Conservation (phyloP, 768 basidiomycete species). For the Sarcodon sp. region DNA sequence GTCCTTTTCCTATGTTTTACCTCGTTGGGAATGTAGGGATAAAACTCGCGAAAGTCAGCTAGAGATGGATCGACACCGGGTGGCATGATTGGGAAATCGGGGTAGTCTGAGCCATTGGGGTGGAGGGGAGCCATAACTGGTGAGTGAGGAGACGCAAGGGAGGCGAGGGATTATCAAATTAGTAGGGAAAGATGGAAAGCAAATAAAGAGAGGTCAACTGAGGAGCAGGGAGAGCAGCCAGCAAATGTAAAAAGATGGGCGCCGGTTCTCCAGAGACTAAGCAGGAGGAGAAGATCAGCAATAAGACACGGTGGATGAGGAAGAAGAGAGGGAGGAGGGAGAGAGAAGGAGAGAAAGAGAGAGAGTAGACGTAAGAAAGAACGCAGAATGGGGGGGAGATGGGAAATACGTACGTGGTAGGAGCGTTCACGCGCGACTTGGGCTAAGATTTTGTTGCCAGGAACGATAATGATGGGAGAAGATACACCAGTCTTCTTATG, state of each 20-base stretch:
- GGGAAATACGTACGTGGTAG: background rate
- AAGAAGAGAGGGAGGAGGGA: background rate
- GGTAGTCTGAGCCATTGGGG: slow-evolving; percentile 4
- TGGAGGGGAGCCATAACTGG: background rate
- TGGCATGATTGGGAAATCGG: slow-evolving; percentile 25
- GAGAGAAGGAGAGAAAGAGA: slow-evolving; percentile 1
- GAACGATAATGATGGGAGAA: too few relatives aligned
- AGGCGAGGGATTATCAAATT: slow-evolving; percentile 17
- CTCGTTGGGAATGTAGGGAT: slow-evolving; percentile 82
- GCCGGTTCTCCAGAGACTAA: background rate
- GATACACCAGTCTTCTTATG: too few relatives aligned
- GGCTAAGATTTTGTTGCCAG: too few relatives aligned
- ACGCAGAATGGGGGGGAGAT: background rate
- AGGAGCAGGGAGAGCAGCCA: background rate
- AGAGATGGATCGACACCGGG: slow-evolving; percentile 49
- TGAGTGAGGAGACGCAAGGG: slow-evolving; percentile 9
- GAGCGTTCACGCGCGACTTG: too few relatives aligned
- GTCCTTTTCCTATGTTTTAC: slow-evolving; percentile 93
- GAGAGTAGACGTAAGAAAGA: slow-evolving; percentile 1
- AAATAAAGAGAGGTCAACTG: slow-evolving; percentile 1
- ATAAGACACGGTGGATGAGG: background rate
- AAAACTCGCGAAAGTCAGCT: slow-evolving; percentile 75
- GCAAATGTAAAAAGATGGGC: background rate
- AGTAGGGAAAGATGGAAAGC: slow-evolving; percentile 5
- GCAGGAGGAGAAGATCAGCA: background rate